Evolutionary conservation across 805 yeast genomes (phyloP).

Genomic region (Metschnikowia lochheadii): DNA sequence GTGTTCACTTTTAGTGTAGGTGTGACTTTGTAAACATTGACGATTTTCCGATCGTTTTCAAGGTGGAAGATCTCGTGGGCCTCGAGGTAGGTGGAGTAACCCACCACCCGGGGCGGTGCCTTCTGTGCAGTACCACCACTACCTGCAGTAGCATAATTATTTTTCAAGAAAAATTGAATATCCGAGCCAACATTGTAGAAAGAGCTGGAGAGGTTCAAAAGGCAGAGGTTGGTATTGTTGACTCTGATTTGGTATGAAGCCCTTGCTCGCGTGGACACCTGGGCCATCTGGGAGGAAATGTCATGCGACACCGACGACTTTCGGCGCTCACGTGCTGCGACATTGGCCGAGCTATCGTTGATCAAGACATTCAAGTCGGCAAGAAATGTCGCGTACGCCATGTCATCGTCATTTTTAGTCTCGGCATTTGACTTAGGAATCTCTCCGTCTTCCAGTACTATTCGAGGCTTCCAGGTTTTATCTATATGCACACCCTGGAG

Average conservation of each 20-base stretch:
- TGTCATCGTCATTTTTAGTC: not conserved
- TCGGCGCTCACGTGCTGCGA: slow-evolving; percentile 20
- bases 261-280: slow-evolving; percentile 11
- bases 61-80: slow-evolving; percentile 37
- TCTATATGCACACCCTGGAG: slow-evolving; percentile 25
- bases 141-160: slow-evolving; percentile 11
- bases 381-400: slow-evolving; percentile 15
- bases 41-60: slow-evolving; percentile 9
- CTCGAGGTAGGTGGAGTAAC: slow-evolving; percentile 33
- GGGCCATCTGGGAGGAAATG: slow-evolving; percentile 12
- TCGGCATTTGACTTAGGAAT: not conserved
- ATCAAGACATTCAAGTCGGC: slow-evolving; percentile 31
- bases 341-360: slow-evolving; percentile 30
- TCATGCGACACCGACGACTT: slow-evolving; percentile 8
- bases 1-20: slow-evolving; percentile 32
- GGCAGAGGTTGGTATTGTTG: slow-evolving; percentile 31
- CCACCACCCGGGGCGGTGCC: slow-evolving; percentile 25
- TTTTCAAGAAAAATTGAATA: slow-evolving; percentile 28
- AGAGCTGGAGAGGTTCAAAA: slow-evolving; percentile 29
- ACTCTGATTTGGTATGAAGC: slow-evolving; percentile 31
- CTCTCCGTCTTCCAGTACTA: not conserved
- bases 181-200: slow-evolving; percentile 39
- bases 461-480: slow-evolving; percentile 25
- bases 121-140: slow-evolving; percentile 4
- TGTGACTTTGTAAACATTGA: slow-evolving; percentile 33